Percentiles rank a stretch among this genome's conserved stretches.
Evolutionary conservation across 805 yeast genomes (phyloP).

Genomic region (Candida gorgasii): DNA sequence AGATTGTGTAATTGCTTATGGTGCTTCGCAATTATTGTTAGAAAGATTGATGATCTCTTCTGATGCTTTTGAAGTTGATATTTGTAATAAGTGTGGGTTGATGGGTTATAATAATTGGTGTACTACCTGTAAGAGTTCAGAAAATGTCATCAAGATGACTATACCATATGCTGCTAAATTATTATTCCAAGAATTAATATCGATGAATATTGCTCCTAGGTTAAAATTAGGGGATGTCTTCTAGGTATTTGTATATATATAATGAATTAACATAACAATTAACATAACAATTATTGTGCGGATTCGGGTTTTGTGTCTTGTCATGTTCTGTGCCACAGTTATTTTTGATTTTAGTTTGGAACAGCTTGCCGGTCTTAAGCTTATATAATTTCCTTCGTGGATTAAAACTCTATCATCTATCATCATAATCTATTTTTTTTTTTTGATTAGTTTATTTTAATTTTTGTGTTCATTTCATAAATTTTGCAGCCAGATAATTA

Average conservation of each 20-base stretch:
- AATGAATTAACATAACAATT: too few relatives aligned
- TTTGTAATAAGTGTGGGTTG: slow-evolving; percentile 90
- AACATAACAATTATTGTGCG: too few relatives aligned
- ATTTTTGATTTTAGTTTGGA: too few relatives aligned
- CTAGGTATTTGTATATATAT: slow-evolving; percentile 26
- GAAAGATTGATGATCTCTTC: slow-evolving; percentile 96
- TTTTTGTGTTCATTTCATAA: not conserved
- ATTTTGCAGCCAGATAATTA: not conserved
- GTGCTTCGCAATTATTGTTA: slow-evolving; percentile 90
- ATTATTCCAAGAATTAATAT: slow-evolving; percentile 91
- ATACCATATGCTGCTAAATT: slow-evolving; percentile 99
- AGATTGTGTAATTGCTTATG: slow-evolving; percentile 99
- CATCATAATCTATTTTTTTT: not conserved
- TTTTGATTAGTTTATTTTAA: not conserved
- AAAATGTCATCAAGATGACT: slow-evolving; percentile 85
- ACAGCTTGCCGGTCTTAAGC: too few relatives aligned
- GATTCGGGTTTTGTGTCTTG: too few relatives aligned
- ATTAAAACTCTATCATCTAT: too few relatives aligned
- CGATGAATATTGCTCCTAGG: slow-evolving; percentile 99
- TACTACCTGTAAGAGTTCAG: slow-evolving; percentile 90
- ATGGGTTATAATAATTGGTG: slow-evolving; percentile 99
- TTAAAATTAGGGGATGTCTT: slow-evolving; percentile 86
- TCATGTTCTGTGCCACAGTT: too few relatives aligned
- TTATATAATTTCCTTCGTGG: too few relatives aligned
- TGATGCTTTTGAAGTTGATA: slow-evolving; percentile 96